Base-by-base conservation (phyloP, 1,284 basidiomycete species). In the Mycena citricolor region DNA sequence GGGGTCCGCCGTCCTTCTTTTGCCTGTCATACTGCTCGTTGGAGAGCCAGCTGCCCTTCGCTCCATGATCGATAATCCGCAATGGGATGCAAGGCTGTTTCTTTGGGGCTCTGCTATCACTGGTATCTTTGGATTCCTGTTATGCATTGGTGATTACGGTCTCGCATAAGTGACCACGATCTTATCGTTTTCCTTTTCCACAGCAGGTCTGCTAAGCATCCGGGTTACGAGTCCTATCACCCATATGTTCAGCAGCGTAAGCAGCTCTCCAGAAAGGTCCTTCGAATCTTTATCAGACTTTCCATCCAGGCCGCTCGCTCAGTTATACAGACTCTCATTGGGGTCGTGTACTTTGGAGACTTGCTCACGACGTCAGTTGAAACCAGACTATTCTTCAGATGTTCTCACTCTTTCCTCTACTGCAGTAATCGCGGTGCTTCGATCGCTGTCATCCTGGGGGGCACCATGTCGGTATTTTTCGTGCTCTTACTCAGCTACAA, bases 211-310 rank as follows among this genome's bases (percentile, higher is more conserved):
- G 54, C 65, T 86, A 48, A 82, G 79, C 57, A 84, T 86, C 64
- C 86, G 85, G 57, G 73, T 85, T 36, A 86, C 83, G 11, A 82
- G 79, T 54, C 83, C 83, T 5, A 71, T 86, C 44, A 85, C 83
- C 2, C 83, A 85, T 59, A 86, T 86, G 83, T 83, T 86, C 63
- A 81, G 79, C 14, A 82, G 80, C 56, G 83, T 84, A 56, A 61
- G 79, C 72, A n/a, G 26, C 28, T 11, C 7, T 37, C 10, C 36
- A 14, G 21, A 29, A 26, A 40, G 32, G 20, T 19, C 12, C 12
- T n/a, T 22, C 23, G 26, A 26, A 13, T 34, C 23, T 39, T 32
- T 44, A 39, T 37, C 46, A 35, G 41, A 32, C 22, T 37, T 43
- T 36, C n/a, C 32, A 47, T 30, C 43, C 30, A 84, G 82, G 84